phyloP scores from a whole-genome alignment of 176 grass and related monocot genomes.

The Coix lacrymajobi region DNA sequence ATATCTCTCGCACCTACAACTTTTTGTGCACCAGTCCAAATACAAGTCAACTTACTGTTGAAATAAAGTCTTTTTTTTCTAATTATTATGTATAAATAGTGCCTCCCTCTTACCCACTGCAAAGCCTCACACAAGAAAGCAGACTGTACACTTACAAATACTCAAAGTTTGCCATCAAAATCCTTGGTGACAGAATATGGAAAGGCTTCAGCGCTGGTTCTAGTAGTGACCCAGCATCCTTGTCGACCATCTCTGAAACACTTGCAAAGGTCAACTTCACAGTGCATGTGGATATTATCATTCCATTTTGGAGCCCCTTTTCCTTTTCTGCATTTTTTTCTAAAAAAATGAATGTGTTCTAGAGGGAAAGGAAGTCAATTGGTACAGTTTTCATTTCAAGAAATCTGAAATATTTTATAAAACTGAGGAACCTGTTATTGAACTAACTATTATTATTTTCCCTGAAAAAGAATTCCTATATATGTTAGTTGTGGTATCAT shows the following conservation, averaged over 20 bases:
- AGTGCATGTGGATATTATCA: constrained; percentile 3
- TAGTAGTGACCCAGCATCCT: neutral
- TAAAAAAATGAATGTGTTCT: neutral
- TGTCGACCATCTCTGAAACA: neutral
- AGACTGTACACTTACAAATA: neutral
- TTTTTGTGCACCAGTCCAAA: neutral
- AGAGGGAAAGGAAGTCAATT: neutral
- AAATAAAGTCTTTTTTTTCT: constrained; percentile 21
- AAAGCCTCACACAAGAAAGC: neutral
- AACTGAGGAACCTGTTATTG: neutral
- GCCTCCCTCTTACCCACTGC: neutral
- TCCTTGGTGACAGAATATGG: neutral
- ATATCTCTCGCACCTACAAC: neutral
- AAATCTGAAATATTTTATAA: neutral
- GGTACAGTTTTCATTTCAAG: neutral
- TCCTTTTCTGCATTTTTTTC: neutral
- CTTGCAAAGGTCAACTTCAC: constrained; percentile 1
- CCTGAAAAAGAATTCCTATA: neutral
- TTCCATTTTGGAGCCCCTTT: constrained; percentile 5
- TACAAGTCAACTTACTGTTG: neutral
- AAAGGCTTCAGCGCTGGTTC: constrained; percentile 13
- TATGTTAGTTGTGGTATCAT: neutral
- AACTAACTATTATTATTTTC: neutral
- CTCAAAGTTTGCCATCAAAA: no score
- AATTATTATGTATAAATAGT: neutral